phyloP scores from a whole-genome alignment of 768 basidiomycete species.

The Boletus tomentosulus region DNA sequence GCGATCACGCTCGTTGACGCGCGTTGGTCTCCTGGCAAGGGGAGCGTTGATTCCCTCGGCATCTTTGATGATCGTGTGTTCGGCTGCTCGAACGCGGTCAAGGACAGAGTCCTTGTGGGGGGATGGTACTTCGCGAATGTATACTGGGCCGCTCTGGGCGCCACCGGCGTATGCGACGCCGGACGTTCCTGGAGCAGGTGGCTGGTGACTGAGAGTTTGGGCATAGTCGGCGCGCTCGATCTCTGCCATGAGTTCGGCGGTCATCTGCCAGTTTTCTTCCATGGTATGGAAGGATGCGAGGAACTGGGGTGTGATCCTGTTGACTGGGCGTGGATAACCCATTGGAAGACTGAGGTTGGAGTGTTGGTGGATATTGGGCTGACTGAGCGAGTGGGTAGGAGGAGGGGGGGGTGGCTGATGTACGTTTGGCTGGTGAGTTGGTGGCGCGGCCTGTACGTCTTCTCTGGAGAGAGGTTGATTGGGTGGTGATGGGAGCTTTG shows the following conservation, averaged over 20 bases:
- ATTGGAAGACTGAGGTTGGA: slow-evolving; percentile 32
- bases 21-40: slow-evolving; percentile 19
- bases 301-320: slow-evolving; percentile 53
- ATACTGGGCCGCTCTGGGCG: slow-evolving; percentile 37
- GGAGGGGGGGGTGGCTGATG: slow-evolving; percentile 35
- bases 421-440: slow-evolving; percentile 29
- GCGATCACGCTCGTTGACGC: slow-evolving; percentile 33
- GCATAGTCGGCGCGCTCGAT: slow-evolving; percentile 69
- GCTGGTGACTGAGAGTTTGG: slow-evolving; percentile 48
- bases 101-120: slow-evolving; percentile 48
- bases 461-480: slow-evolving; percentile 21
- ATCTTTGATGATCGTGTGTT: slow-evolving; percentile 32
- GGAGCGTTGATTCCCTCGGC: background rate
- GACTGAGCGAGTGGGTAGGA: slow-evolving; percentile 28
- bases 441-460: slow-evolving; percentile 34
- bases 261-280: slow-evolving; percentile 64
- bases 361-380: slow-evolving; percentile 27
- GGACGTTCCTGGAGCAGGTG: slow-evolving; percentile 34
- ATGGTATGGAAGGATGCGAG: slow-evolving; percentile 50
- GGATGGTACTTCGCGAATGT: slow-evolving; percentile 36
- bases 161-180: slow-evolving; percentile 47
- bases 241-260: slow-evolving; percentile 64
- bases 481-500: slow-evolving; percentile 31
- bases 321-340: slow-evolving; percentile 63
- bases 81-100: slow-evolving; percentile 51